Conservation (phyloP, 2,329 filamentous ascomycete genomes). For the Herpotrichia juniperi region DNA sequence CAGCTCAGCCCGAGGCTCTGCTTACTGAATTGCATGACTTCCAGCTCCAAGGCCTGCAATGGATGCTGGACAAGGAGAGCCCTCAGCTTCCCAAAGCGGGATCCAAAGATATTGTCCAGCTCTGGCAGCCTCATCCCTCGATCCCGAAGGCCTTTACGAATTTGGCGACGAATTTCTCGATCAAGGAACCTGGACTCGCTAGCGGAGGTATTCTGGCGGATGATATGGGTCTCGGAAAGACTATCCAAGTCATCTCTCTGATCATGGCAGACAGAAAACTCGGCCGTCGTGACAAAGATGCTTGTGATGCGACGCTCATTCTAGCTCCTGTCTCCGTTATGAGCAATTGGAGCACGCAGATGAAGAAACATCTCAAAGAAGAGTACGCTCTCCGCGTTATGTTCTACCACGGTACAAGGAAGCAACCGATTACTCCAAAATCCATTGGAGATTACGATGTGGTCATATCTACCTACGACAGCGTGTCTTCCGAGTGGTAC, state of each 20-base stretch:
- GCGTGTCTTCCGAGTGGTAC: slow-evolving; percentile 70
- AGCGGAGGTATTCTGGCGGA: slow-evolving; percentile 87
- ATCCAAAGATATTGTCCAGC: slow-evolving; percentile 70
- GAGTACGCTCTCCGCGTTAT: slow-evolving; percentile 70
- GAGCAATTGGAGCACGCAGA: slow-evolving; percentile 88
- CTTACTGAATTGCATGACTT: slow-evolving; percentile 76
- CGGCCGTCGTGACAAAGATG: slow-evolving; percentile 19
- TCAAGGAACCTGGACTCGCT: slow-evolving; percentile 67
- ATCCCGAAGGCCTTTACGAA: slow-evolving; percentile 63
- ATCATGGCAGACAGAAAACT: slow-evolving; percentile 65
- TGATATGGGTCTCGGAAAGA: slow-evolving; percentile 93
- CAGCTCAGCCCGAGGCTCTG: slow-evolving; percentile 69
- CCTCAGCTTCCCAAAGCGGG: slow-evolving; percentile 67
- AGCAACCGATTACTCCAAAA: slow-evolving; percentile 54
- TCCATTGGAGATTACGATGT: slow-evolving; percentile 73
- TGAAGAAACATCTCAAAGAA: slow-evolving; percentile 70
- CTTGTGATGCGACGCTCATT: slow-evolving; percentile 70
- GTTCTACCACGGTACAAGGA: slow-evolving; percentile 72
- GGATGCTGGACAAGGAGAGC: slow-evolving; percentile 79
- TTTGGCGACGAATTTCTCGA: slow-evolving; percentile 72
- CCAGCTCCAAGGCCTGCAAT: slow-evolving; percentile 77
- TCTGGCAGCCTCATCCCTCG: slow-evolving; percentile 69
- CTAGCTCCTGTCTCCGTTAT: slow-evolving; percentile 84
- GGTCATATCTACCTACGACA: slow-evolving; percentile 85
- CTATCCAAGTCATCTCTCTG: slow-evolving; percentile 81